Evolutionary conservation across 768 basidiomycete genomes (phyloP).

Genomic region (Glaciozyma antarctica): DNA sequence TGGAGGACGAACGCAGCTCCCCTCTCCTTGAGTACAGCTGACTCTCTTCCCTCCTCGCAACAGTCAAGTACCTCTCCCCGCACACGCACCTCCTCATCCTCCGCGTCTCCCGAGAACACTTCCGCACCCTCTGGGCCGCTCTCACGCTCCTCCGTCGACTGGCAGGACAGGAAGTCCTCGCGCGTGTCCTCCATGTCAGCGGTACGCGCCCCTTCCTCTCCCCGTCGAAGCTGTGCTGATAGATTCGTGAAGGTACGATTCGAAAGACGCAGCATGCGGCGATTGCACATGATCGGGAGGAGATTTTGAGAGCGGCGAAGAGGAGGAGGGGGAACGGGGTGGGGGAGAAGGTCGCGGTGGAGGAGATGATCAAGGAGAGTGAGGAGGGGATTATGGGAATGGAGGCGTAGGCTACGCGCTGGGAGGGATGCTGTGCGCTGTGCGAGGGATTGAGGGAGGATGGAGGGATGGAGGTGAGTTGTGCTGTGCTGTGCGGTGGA

Average conservation of each 20-base stretch:
- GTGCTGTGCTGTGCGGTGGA: too few relatives aligned
- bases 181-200: conserved; percentile 28
- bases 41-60: not conserved
- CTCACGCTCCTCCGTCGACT: conserved; percentile 30
- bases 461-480: too few relatives aligned
- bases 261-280: conserved; percentile 34
- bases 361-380: conserved; percentile 10
- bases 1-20: not conserved
- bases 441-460: too few relatives aligned
- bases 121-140: conserved; percentile 29
- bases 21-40: not conserved
- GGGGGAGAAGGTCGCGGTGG: not conserved
- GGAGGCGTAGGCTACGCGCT: conserved; percentile 10
- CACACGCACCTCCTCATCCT: conserved; percentile 30
- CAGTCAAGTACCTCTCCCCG: conserved; percentile 35
- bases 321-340: not conserved
- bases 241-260: conserved; percentile 25
- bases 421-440: too few relatives aligned
- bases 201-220: conserved; percentile 14
- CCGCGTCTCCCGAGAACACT: conserved; percentile 29
- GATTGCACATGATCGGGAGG: conserved; percentile 28
- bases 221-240: not conserved
- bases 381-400: conserved; percentile 22
- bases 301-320: conserved; percentile 20
- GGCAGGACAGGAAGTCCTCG: conserved; percentile 21